phyloP scores from a whole-genome alignment of 2,329 filamentous ascomycete species.

The Fusarium nodosum region DNA sequence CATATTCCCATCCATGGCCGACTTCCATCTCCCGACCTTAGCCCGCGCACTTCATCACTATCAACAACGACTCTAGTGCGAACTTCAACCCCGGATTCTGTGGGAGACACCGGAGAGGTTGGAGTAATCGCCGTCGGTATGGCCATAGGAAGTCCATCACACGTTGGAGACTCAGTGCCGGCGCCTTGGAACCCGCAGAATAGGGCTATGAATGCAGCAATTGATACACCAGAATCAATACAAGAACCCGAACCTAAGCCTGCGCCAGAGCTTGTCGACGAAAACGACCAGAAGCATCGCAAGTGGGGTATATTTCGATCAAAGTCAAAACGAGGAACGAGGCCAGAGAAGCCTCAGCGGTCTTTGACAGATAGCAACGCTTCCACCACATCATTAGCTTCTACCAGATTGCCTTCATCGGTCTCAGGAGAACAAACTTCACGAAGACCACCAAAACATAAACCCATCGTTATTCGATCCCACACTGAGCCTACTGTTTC shows the following conservation, averaged over 20 bases:
- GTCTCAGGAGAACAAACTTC: constrained; percentile 29
- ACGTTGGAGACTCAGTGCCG: constrained; percentile 51
- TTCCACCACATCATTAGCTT: constrained; percentile 41
- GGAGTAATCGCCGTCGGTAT: constrained; percentile 73
- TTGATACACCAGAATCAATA: constrained; percentile 34
- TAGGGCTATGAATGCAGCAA: constrained; percentile 46
- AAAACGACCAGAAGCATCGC: constrained; percentile 63
- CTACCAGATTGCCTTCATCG: constrained; percentile 26
- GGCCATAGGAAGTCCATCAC: constrained; percentile 78
- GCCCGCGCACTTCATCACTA: constrained; percentile 52
- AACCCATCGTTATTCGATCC: constrained; percentile 60
- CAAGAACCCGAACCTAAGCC: constrained; percentile 19
- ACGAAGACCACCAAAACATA: constrained; percentile 54
- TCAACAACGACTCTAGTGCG: constrained; percentile 54
- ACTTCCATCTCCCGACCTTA: constrained; percentile 60
- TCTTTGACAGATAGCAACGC: constrained; percentile 47
- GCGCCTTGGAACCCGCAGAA: constrained; percentile 51
- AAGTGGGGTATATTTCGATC: constrained; percentile 72
- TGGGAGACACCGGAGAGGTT: constrained; percentile 52
- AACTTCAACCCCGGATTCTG: constrained; percentile 60
- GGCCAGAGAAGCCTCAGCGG: constrained; percentile 43
- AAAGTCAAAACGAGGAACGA: constrained; percentile 52
- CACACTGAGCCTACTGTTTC: constrained; percentile 56
- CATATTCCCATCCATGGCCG: constrained; percentile 59
- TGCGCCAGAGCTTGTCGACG: constrained; percentile 32